These are phyloP conservation scores for Camellia japonica DNA, from an alignment of 148 eudicot species.

Conservation along the genomic window DNA sequence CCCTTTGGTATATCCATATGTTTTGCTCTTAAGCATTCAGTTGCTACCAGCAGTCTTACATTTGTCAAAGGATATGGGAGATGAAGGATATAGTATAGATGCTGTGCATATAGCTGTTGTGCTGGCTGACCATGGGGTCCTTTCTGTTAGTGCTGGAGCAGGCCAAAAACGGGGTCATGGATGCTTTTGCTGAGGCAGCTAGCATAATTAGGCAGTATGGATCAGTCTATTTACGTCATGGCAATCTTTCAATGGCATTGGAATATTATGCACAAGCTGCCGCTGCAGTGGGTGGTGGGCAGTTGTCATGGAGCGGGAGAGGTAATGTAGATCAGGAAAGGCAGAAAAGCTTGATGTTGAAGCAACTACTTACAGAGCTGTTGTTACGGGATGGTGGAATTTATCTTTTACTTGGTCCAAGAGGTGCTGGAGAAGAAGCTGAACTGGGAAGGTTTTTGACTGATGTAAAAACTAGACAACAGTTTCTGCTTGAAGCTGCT, in stretches of 20 bases:
- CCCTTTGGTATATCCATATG: slow-evolving; percentile 91
- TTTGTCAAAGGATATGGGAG: slow-evolving; percentile 76
- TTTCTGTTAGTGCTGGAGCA: slow-evolving; percentile 67
- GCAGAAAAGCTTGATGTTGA: slow-evolving; percentile 83
- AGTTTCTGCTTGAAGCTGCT: slow-evolving; percentile 89
- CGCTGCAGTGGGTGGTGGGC: slow-evolving; percentile 92
- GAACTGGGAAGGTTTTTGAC: slow-evolving; percentile 74
- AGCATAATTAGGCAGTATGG: slow-evolving; percentile 91
- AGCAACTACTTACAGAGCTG: slow-evolving; percentile 85
- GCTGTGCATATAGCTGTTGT: slow-evolving; percentile 77
- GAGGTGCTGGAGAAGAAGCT: slow-evolving; percentile 94
- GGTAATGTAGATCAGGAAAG: slow-evolving; percentile 85
- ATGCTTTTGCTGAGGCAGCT: slow-evolving; percentile 87
- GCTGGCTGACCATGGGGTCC: slow-evolving; percentile 75
- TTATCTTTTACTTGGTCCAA: slow-evolving; percentile 71
- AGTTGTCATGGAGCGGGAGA: slow-evolving; percentile 84
- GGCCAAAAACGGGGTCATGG: slow-evolving; percentile 81
- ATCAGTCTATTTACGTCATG: slow-evolving; percentile 71
- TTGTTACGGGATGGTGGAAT: slow-evolving; percentile 74
- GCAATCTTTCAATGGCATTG: slow-evolving; percentile 65
- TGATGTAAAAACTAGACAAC: slow-evolving; percentile 57
- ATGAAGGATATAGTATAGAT: slow-evolving; percentile 75
- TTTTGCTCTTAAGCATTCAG: slow-evolving; percentile 86
- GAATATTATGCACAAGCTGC: slow-evolving; percentile 95
- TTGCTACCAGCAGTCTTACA: slow-evolving; percentile 72